Conservation (phyloP, 164 flowering plant genomes). For the Liriodendron chinense region DNA sequence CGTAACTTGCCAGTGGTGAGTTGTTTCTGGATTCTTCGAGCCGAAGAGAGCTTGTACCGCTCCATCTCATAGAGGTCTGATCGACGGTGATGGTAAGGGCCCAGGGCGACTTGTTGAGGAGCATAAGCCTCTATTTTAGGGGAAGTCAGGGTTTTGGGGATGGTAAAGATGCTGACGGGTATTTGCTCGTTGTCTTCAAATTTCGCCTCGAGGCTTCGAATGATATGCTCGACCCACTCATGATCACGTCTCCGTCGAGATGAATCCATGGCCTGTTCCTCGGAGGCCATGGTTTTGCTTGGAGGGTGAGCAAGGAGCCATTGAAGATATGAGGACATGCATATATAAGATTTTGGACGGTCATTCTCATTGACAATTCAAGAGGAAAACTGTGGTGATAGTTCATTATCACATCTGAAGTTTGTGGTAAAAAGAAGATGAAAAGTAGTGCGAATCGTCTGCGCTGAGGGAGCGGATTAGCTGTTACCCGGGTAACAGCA, state of each 20-base stretch:
- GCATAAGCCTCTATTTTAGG: conserved; percentile 9
- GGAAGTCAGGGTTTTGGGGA: background rate
- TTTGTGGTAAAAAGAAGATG: too few species aligned
- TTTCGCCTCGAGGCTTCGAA: background rate
- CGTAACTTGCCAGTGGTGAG: conserved; percentile 15
- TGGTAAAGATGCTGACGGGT: conserved; percentile 6
- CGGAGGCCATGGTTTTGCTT: background rate
- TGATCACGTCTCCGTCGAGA: background rate
- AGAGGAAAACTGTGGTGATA: too few species aligned
- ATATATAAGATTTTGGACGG: too few species aligned
- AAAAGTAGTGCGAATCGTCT: too few species aligned
- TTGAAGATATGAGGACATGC: too few species aligned
- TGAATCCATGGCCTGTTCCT: background rate
- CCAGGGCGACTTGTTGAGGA: conserved; percentile 9
- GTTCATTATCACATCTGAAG: too few species aligned
- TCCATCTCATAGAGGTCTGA: conserved; percentile 14
- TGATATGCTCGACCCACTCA: background rate
- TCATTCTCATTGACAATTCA: too few species aligned
- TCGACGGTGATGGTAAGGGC: conserved; percentile 10
- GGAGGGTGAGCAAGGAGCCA: background rate
- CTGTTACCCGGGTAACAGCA: too few species aligned
- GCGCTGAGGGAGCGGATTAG: too few species aligned
- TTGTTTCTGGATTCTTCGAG: conserved; percentile 6
- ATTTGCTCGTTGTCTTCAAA: background rate
- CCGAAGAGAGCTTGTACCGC: conserved; percentile 9